Evolutionary conservation across 257 asterid species (phyloP).

Genomic region (Gardenia jasminoides): DNA sequence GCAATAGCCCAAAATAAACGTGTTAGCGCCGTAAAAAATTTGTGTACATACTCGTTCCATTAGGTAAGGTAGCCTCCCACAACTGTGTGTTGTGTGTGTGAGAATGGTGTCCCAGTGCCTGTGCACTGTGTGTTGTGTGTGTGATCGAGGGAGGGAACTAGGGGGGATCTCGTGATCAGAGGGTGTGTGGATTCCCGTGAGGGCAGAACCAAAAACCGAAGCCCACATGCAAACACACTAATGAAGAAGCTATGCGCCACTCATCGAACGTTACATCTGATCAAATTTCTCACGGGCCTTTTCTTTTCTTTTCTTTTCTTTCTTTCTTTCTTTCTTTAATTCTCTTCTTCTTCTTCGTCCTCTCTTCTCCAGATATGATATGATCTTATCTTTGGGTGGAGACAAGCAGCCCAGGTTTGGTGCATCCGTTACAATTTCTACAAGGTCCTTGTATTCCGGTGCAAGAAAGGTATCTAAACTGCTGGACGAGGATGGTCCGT

Average conservation of each 20-base stretch:
- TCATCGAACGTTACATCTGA: constrained; percentile 21
- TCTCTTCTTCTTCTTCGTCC: background rate
- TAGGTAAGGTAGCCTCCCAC: background rate
- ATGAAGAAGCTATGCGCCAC: constrained; percentile 1
- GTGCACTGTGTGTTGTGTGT: background rate
- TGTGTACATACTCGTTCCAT: background rate
- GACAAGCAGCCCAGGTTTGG: background rate
- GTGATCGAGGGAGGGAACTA: background rate
- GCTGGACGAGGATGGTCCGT: background rate
- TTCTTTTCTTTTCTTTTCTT: background rate
- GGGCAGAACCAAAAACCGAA: constrained; percentile 13
- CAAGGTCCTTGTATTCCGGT: background rate
- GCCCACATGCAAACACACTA: constrained; percentile 25
- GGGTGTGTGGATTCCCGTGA: constrained; percentile 37
- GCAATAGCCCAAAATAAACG: constrained; percentile 16
- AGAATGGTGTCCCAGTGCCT: background rate
- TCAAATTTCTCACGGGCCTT: constrained; percentile 15
- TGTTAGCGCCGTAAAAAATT: constrained; percentile 24
- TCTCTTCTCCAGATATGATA: too few species aligned
- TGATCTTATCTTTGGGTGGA: background rate
- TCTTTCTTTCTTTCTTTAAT: background rate
- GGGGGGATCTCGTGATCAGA: constrained; percentile 32
- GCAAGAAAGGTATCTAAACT: background rate
- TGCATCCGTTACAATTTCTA: constrained; percentile 18
- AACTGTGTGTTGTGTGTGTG: background rate